These are phyloP conservation scores for Talaromyces sp. DNA, from an alignment of 2,329 filamentous ascomycete species.

Conservation along the genomic window DNA sequence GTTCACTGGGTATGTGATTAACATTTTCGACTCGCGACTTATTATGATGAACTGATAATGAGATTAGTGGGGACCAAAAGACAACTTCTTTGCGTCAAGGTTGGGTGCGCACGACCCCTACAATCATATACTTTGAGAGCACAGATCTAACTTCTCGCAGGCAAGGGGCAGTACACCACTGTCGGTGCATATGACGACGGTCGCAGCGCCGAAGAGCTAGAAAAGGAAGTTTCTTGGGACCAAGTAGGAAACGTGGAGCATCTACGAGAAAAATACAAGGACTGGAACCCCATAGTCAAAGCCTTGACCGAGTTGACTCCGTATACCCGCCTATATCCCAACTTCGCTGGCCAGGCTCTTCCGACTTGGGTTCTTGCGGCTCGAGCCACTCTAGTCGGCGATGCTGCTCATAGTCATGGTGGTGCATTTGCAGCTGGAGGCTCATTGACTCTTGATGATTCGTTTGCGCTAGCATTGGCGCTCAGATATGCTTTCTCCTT, in stretches of 20 bases:
- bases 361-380: slow-evolving; percentile 43
- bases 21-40: not conserved
- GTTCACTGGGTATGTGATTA: slow-evolving; percentile 34
- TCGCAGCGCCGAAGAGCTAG: slow-evolving; percentile 31
- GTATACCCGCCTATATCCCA: slow-evolving; percentile 43
- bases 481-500: slow-evolving; percentile 37
- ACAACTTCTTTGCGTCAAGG: slow-evolving; percentile 45
- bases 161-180: slow-evolving; percentile 39
- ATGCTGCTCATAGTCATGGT: slow-evolving; percentile 32
- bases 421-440: slow-evolving; percentile 32
- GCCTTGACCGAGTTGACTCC: slow-evolving; percentile 43
- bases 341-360: slow-evolving; percentile 41
- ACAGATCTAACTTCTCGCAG: slow-evolving; percentile 16
- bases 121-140: not conserved
- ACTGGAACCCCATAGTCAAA: slow-evolving; percentile 45
- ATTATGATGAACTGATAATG: not conserved
- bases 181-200: slow-evolving; percentile 44
- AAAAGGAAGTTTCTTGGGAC: slow-evolving; percentile 39
- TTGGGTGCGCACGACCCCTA: slow-evolving; percentile 30
- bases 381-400: slow-evolving; percentile 28
- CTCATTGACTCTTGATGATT: slow-evolving; percentile 31
- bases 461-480: slow-evolving; percentile 43
- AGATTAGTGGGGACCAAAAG: slow-evolving; percentile 40
- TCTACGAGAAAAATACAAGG: slow-evolving; percentile 33
- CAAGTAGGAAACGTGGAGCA: slow-evolving; percentile 35